These are phyloP conservation scores for Jackrogersella multiformis DNA, from an alignment of 495 filamentous ascomycete genomes.

Conservation along the genomic window DNA sequence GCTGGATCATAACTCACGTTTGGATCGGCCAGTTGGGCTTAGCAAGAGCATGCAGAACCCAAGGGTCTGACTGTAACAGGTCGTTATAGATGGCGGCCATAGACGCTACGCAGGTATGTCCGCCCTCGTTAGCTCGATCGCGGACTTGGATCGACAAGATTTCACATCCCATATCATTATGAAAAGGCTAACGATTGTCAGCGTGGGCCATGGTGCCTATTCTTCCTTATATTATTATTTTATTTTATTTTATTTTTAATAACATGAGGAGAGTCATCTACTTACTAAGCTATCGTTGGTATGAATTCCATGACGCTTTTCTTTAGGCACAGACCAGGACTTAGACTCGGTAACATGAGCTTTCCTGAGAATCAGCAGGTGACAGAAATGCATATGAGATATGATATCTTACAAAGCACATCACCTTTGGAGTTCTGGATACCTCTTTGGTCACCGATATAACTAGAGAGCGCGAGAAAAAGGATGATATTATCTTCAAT, in stretches of 20 bases:
- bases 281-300: slow-evolving; percentile 51
- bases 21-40: slow-evolving; percentile 54
- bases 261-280: neutral
- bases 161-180: slow-evolving; percentile 57
- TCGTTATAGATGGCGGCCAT: slow-evolving; percentile 53
- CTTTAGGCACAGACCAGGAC: slow-evolving; percentile 51
- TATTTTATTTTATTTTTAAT: neutral
- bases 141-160: slow-evolving; percentile 56
- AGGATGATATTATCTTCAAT: slow-evolving; percentile 58
- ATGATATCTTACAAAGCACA: slow-evolving; percentile 54
- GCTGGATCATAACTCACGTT: slow-evolving; percentile 44
- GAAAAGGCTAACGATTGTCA: slow-evolving; percentile 50
- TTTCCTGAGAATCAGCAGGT: slow-evolving; percentile 30
- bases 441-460: slow-evolving; percentile 61
- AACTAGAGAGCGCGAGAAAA: slow-evolving; percentile 61
- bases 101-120: slow-evolving; percentile 55
- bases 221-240: neutral
- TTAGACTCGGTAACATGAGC: slow-evolving; percentile 58
- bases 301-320: slow-evolving; percentile 58
- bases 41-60: slow-evolving; percentile 44
- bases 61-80: slow-evolving; percentile 44
- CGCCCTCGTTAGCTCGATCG: slow-evolving; percentile 49
- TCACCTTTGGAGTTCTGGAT: slow-evolving; percentile 58
- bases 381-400: neutral
- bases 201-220: neutral